phyloP scores from a whole-genome alignment of 1,284 basidiomycete genomes.

The Albatrellus sp. region DNA sequence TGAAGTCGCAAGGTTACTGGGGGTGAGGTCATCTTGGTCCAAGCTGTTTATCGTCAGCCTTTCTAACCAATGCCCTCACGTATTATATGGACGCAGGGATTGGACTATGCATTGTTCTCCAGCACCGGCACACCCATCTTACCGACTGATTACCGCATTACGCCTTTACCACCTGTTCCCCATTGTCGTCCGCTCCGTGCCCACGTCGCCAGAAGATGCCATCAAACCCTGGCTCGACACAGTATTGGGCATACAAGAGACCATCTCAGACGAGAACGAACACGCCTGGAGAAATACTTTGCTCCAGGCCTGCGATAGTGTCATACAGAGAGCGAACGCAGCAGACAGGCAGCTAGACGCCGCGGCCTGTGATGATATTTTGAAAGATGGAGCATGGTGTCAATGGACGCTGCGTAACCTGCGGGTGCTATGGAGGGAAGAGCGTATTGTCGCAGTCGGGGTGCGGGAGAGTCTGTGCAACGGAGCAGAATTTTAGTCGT shows the following conservation, averaged over 20 bases:
- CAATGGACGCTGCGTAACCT: conserved; percentile 22
- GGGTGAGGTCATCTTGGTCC: conserved; percentile 32
- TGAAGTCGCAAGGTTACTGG: conserved; percentile 62
- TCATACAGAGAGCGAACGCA: conserved; percentile 21
- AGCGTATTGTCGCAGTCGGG: conserved; percentile 35
- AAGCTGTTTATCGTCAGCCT: conserved; percentile 3
- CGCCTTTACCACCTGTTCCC: conserved; percentile 41
- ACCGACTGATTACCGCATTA: conserved; percentile 58
- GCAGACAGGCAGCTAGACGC: conserved; percentile 9
- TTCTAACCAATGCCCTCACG: conserved; percentile 7
- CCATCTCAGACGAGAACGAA: conserved; percentile 38
- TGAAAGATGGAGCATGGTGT: conserved; percentile 14
- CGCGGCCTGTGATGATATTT: background rate
- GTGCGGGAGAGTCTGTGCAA: conserved; percentile 28
- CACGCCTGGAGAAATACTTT: conserved; percentile 22
- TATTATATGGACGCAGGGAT: conserved; percentile 31
- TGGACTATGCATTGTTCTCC: conserved; percentile 60
- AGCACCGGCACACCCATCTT: conserved; percentile 59
- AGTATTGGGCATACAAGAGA: conserved; percentile 28
- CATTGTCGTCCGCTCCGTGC: background rate
- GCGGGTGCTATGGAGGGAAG: conserved; percentile 31
- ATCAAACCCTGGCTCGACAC: conserved; percentile 45
- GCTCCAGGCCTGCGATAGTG: conserved; percentile 22
- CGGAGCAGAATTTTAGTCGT: conserved; percentile 20
- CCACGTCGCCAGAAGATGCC: conserved; percentile 12